Evolutionary conservation across 2,329 filamentous ascomycete genomes (phyloP), one percentile per base, ranked within the genome.

Genomic region (Beauveria asiatica): DNA sequence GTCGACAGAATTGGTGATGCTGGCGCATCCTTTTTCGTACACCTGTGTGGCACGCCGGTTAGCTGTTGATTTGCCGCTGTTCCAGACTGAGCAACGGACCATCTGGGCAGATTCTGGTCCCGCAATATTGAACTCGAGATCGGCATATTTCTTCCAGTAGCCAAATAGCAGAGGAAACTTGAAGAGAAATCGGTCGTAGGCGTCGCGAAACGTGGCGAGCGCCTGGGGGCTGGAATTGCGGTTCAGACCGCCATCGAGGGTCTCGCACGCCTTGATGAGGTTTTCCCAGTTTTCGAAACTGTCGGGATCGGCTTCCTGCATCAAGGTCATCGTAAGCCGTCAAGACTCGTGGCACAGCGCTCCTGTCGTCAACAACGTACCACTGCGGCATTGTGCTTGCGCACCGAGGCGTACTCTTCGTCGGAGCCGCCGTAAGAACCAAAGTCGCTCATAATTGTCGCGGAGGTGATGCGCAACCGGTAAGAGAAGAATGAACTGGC

Each of bases 61-160:
- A 65, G 53, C 46, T 59, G 27, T 46, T 21, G 37, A 25, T 27
- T 46, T 23, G 39, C 25, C 45, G 45, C 16, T 27, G 46, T 45
- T 41, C 49, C 52, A 42, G 23, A 46, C 19, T 58, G 17, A n/a
- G 3, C 5, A 39, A 64, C 82, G 69, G 74, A 96, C 92, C 89
- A 97, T 95, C 74, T 97, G 94, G 58, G 94, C 94, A 48, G 93
- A 93, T 78, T 99, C 94, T 5, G 94, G 95, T 19, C 94, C 94
- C 5, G 92, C 92, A 65, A 99, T 96, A 55, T 92, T 92, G 76
- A 99, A 99, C 71, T 99, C 94, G 64, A 96, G 82, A 69, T 97
- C 93, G 70, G 94, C 94, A 81, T 97, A 99, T 73, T 97, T 97
- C 79, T 97, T 97, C 94, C 94, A 99, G 78, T 97, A 99, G 57